Evolutionary conservation across 495 filamentous ascomycete genomes (phyloP), one percentile per base, ranked within the genome.

Genomic region (Parachaetomium inaequale): DNA sequence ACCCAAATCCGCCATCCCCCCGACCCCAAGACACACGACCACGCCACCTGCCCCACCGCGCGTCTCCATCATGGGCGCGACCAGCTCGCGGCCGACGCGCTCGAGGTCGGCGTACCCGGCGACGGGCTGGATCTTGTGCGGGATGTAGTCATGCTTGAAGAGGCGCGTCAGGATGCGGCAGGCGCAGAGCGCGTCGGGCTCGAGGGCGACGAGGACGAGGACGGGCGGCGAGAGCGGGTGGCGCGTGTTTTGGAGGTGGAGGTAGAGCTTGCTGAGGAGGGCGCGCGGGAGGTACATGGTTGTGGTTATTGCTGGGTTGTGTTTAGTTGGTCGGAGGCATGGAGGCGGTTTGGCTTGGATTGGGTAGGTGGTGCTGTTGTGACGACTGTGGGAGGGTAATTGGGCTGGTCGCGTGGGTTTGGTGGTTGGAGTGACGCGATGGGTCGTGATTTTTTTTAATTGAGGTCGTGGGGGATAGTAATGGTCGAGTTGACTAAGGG

Each of bases 61-160:
- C 31, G 82, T 82, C 70, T 86, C 87, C 76, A 87, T 88, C 91
- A 96, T 93, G 10, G 90, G 91, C 51, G 78, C 79, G 57, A 96
- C 85, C 53, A 94, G 79, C 63, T 91, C 86, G 70, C 84, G 79
- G 31, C 91, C 91, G 29, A 85, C 85, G 67, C 85, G 84, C 68
- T 88, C 79, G 40, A 98, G 87, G 69, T 98, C 94, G 64, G 85
- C 87, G 86, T 97, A 97, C 34, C 94, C 94, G 17, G 89, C 84
- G 38, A 98, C 87, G 5, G 95, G 94, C 66, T 96, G 90, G 63
- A 98, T 96, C 80, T 96, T 97, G 76, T 98, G 93, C n/a, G 88
- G 88, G 65, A 98, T 95, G 71, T 93, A 98, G 80, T 98, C 94
- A 79, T 91, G 88, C 79, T 93, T 96, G 54, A 98, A 81, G 19